Evolutionary conservation across 371 early-diverging fungal species (phyloP).

Genomic region (Actinomucor elegans): DNA sequence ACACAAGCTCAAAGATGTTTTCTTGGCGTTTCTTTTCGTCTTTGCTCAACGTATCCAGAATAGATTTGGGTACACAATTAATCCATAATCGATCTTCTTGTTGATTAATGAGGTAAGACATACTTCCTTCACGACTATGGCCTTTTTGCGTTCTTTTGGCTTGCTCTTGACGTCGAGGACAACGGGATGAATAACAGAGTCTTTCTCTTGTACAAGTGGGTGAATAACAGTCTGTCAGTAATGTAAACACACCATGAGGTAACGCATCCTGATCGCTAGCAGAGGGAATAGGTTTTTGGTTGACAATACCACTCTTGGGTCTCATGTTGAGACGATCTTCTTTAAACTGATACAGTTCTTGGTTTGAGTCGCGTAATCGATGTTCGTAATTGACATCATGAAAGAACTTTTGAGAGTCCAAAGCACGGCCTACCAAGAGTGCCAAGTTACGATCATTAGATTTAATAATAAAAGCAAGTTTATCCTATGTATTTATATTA

Average conservation of each 20-base stretch:
- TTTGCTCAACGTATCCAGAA: slow-evolving; percentile 69
- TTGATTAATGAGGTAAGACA: slow-evolving; percentile 7
- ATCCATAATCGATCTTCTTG: slow-evolving; percentile 57
- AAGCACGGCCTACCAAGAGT: slow-evolving; percentile 79
- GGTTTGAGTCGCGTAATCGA: slow-evolving; percentile 75
- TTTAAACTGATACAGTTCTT: slow-evolving; percentile 79
- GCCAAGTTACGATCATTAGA: slow-evolving; percentile 86
- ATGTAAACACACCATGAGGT: slow-evolving; percentile 85
- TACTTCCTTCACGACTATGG: slow-evolving; percentile 22
- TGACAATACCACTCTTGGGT: slow-evolving; percentile 7
- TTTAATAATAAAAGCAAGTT: slow-evolving; percentile 68
- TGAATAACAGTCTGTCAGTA: slow-evolving; percentile 73
- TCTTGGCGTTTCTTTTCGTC: slow-evolving; percentile 90
- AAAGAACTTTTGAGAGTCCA: slow-evolving; percentile 87
- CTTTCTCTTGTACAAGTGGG: slow-evolving; percentile 83
- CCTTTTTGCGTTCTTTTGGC: slow-evolving; percentile 6
- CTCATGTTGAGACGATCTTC: slow-evolving; percentile 34
- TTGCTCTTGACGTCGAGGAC: slow-evolving; percentile 58
- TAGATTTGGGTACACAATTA: slow-evolving; percentile 63
- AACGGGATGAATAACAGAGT: slow-evolving; percentile 83
- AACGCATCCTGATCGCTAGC: slow-evolving; percentile 33
- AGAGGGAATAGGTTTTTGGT: slow-evolving; percentile 2
- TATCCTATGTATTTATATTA: slow-evolving; percentile 74
- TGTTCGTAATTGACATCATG: slow-evolving; percentile 87
- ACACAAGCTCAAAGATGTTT: slow-evolving; percentile 89